phyloP scores from a whole-genome alignment of 345 rosid genomes.

The Brassica juncea region DNA sequence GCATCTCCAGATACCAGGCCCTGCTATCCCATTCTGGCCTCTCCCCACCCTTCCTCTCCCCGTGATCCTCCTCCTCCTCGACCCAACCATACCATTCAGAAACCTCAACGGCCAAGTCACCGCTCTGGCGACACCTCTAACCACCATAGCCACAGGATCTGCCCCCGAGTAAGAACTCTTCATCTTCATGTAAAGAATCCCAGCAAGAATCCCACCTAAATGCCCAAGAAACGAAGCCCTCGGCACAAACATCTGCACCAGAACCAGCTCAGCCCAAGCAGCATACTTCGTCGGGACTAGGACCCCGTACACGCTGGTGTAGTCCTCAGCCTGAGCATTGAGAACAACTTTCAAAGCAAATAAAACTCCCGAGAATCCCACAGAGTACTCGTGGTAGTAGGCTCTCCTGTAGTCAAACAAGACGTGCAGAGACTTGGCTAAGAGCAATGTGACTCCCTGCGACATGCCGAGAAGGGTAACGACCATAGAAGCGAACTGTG shows the following conservation, averaged over 20 bases:
- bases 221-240: conserved; percentile 91
- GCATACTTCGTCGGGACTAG: conserved; percentile 74
- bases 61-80: conserved; percentile 49
- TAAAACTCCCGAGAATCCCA: conserved; percentile 90
- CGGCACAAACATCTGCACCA: conserved; percentile 88
- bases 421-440: conserved; percentile 66
- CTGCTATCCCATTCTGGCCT: conserved; percentile 42
- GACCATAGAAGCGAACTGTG: conserved; percentile 79
- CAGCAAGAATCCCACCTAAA: conserved; percentile 94
- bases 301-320: conserved; percentile 65
- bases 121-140: conserved; percentile 46
- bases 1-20: conserved; percentile 74
- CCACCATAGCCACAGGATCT: conserved; percentile 52
- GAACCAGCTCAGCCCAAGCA: conserved; percentile 92
- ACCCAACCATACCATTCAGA: conserved; percentile 41
- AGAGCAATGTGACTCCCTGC: conserved; percentile 74
- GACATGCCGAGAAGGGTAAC: conserved; percentile 73
- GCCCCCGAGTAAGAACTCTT: conserved; percentile 56
- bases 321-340: conserved; percentile 64
- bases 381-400: conserved; percentile 67
- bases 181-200: conserved; percentile 70
- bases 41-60: conserved; percentile 81
- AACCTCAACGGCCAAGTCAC: conserved; percentile 68
- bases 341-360: conserved; percentile 96
- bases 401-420: conserved; percentile 61